These are phyloP conservation scores for Fraxinus floribunda DNA, from an alignment of 305 asterid genomes.

Conservation along the genomic window DNA sequence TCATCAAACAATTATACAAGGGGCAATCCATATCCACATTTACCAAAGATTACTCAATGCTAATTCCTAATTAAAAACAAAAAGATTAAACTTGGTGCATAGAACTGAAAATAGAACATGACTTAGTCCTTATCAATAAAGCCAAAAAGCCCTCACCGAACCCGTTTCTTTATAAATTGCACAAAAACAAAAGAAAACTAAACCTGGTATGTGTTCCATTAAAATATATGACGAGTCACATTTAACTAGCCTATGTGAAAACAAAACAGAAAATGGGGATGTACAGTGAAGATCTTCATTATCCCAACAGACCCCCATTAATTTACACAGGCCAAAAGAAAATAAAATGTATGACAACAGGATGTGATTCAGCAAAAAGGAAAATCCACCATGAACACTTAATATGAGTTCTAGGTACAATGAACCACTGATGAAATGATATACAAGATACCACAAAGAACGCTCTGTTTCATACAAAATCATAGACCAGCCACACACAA, in stretches of 20 bases:
- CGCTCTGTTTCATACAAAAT: neutral
- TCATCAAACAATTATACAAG: neutral
- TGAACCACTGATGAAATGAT: neutral
- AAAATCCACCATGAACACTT: neutral
- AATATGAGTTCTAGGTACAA: neutral
- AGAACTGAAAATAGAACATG: neutral
- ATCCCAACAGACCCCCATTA: neutral
- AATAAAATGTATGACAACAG: neutral
- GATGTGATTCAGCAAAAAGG: neutral
- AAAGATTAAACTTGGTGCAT: neutral
- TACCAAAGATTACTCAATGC: neutral
- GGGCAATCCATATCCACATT: neutral
- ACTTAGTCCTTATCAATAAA: neutral
- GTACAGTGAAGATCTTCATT: neutral
- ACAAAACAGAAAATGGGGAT: neutral
- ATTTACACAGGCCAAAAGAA: neutral
- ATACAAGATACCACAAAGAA: neutral
- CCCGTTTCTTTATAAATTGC: neutral
- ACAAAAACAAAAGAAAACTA: neutral
- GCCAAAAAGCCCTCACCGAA: neutral
- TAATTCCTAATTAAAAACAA: neutral
- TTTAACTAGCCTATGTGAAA: neutral
- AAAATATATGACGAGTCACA: neutral
- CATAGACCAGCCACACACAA: neutral
- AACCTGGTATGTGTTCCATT: neutral